Evolutionary conservation across 2,329 filamentous ascomycete genomes (phyloP), one percentile per base, ranked within the genome.

Genomic region (Calonectria naviculata): DNA sequence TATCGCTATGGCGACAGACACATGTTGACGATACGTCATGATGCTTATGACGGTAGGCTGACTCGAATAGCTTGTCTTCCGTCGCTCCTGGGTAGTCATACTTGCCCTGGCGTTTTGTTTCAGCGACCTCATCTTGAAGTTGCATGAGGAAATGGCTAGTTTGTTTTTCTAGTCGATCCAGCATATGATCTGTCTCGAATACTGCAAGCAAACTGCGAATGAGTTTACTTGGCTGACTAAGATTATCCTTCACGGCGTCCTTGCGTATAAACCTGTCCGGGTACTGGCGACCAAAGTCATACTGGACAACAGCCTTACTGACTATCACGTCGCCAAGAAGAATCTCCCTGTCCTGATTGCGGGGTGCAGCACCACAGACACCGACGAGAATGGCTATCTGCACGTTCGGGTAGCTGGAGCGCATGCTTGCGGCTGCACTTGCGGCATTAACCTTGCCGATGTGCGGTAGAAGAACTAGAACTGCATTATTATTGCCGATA

Each of bases 361-460:
- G 29, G 7, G 84, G 83, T 4, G 80, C 76, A 15, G 80, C 83
- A 10, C 83, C 84, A 66, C 83, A 85, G 1, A 86, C 76, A 1
- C 84, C 85, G 3, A 84, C 83, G 2, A 86, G 41, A 2, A 86
- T 61, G 5, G 75, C 82, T 0, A 85, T 70, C 31, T 74, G 76
- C n/a, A 86, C 56, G 9, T 71, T 65, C 0, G 67, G 63, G 54
- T 82, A 86, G 60, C 81, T 85, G 5, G 74, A 74, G 0, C 77
- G 76, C 8, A 84, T 68, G 36, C 74, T 78, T 0, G 77, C 71
- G 0, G 81, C 76, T 0, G 76, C 74, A 24, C 64, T 71, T 2
- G 81, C 80, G 0, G 81, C 78, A 38, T 62, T 79, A 21, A 54
- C 70, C 47, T 79, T 82, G 29, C 81, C 81, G 67, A 81, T 80